These are phyloP conservation scores for Cystobasidium pallidum DNA, from an alignment of 1,284 basidiomycete species.

Conservation along the genomic window DNA sequence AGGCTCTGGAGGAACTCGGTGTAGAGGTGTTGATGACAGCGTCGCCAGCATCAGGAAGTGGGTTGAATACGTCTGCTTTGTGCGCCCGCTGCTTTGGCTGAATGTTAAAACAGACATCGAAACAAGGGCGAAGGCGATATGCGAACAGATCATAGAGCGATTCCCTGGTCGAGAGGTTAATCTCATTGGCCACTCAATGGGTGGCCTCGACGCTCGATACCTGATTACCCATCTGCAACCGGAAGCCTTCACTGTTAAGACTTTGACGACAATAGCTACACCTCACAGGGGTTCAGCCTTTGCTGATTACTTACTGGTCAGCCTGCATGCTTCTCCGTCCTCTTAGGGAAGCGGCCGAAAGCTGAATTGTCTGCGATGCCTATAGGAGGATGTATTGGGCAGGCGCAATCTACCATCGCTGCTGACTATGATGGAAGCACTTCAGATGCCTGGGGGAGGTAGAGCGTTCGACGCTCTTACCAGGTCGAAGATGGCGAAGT, in stretches of 20 bases:
- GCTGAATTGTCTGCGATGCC: slow-evolving; percentile 44
- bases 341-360: not conserved
- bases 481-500: slow-evolving; percentile 78
- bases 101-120: slow-evolving; percentile 60
- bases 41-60: slow-evolving; percentile 69
- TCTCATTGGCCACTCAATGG: slow-evolving; percentile 94
- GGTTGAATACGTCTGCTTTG: not conserved
- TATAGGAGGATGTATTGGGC: slow-evolving; percentile 47
- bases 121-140: slow-evolving; percentile 84
- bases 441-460: slow-evolving; percentile 70
- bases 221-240: slow-evolving; percentile 62
- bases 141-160: slow-evolving; percentile 72
- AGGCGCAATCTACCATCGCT: slow-evolving; percentile 21
- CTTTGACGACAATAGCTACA: slow-evolving; percentile 86
- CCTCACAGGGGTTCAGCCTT: slow-evolving; percentile 92
- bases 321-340: slow-evolving; percentile 52
- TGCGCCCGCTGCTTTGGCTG: not conserved
- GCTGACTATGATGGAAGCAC: slow-evolving; percentile 54
- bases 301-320: slow-evolving; percentile 85
- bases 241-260: slow-evolving; percentile 65
- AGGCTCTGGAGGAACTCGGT: slow-evolving; percentile 83
- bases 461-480: slow-evolving; percentile 87
- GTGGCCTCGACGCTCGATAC: slow-evolving; percentile 89
- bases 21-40: slow-evolving; percentile 88
- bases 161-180: slow-evolving; percentile 83